phyloP scores from a whole-genome alignment of 139 green algal genomes.

The Deuterostichococcus epilithicus region DNA sequence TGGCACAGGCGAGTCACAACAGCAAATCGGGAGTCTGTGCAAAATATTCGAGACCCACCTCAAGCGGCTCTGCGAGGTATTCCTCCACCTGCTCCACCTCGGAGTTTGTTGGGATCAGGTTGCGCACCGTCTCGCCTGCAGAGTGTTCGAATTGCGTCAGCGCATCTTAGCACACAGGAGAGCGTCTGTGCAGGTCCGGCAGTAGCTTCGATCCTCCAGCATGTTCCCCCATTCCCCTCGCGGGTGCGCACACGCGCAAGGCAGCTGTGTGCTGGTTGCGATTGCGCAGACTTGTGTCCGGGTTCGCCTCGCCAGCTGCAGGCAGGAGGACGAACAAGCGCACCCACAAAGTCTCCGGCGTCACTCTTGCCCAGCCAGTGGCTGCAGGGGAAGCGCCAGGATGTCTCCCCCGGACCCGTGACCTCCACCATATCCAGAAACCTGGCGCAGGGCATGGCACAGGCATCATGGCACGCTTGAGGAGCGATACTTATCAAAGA shows the following conservation, averaged over 20 bases:
- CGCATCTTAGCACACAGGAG: neutral
- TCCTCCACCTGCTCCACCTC: neutral
- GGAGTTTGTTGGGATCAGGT: constrained; percentile 42
- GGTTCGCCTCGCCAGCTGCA: too few relatives aligned
- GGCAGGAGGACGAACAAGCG: neutral
- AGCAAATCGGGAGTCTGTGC: too few relatives aligned
- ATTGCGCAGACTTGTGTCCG: too few relatives aligned
- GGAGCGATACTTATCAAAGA: too few relatives aligned
- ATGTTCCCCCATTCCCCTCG: too few relatives aligned
- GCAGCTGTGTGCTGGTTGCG: too few relatives aligned
- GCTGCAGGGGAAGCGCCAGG: constrained; percentile 74
- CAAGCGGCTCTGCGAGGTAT: neutral
- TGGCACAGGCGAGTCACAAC: too few relatives aligned
- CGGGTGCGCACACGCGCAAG: too few relatives aligned
- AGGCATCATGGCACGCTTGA: too few relatives aligned
- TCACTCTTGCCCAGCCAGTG: constrained; percentile 80
- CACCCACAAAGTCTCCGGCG: constrained; percentile 49
- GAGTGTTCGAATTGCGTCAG: neutral
- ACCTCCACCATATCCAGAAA: constrained; percentile 62
- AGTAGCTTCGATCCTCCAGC: neutral
- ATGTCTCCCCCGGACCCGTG: constrained; percentile 32
- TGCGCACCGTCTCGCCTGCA: constrained; percentile 58
- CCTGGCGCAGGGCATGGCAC: constrained; percentile 67
- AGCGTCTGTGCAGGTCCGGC: constrained; percentile 7
- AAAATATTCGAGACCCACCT: neutral